A percentile compares a stretch with the other conserved stretches of the same genome.
Evolutionary conservation across 306 rosid genomes (phyloP).

Genomic region (Inga oerstediana): DNA sequence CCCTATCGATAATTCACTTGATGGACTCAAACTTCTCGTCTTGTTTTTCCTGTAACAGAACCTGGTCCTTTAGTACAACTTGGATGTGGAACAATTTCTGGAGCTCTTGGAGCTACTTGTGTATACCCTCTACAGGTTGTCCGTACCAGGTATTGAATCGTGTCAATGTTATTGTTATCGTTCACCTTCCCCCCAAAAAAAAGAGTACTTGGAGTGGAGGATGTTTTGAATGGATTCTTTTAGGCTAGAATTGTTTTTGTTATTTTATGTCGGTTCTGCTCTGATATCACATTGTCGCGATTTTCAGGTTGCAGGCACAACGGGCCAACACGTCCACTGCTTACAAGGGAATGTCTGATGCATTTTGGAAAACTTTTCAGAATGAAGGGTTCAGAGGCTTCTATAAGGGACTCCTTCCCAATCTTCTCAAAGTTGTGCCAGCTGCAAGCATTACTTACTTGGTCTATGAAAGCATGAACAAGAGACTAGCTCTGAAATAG

Average conservation of each 20-base stretch:
- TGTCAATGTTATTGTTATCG: constrained; percentile 17
- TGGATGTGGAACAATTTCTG: constrained; percentile 61
- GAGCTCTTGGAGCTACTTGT: constrained; percentile 58
- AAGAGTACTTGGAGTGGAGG: background rate
- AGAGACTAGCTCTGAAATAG: constrained; percentile 51
- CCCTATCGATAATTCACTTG: background rate
- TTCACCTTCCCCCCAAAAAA: constrained; percentile 4
- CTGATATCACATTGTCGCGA: constrained; percentile 22
- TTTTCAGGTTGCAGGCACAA: constrained; percentile 59
- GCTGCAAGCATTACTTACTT: constrained; percentile 62
- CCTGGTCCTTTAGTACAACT: constrained; percentile 58
- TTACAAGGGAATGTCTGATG: constrained; percentile 63
- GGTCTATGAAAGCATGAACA: constrained; percentile 60
- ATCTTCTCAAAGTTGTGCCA: constrained; percentile 66
- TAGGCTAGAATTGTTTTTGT: background rate
- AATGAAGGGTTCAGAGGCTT: constrained; percentile 51
- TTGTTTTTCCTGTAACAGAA: constrained; percentile 31
- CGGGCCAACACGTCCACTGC: constrained; percentile 35
- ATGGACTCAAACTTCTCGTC: constrained; percentile 3
- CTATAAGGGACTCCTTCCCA: constrained; percentile 61
- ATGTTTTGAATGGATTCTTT: constrained; percentile 3
- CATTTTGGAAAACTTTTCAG: constrained; percentile 51
- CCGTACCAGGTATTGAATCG: constrained; percentile 50
- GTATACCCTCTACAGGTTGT: constrained; percentile 62
- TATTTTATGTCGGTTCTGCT: constrained; percentile 9